Conservation (phyloP, 2,329 filamentous ascomycete species). For the Monosporascus cannonballus region DNA sequence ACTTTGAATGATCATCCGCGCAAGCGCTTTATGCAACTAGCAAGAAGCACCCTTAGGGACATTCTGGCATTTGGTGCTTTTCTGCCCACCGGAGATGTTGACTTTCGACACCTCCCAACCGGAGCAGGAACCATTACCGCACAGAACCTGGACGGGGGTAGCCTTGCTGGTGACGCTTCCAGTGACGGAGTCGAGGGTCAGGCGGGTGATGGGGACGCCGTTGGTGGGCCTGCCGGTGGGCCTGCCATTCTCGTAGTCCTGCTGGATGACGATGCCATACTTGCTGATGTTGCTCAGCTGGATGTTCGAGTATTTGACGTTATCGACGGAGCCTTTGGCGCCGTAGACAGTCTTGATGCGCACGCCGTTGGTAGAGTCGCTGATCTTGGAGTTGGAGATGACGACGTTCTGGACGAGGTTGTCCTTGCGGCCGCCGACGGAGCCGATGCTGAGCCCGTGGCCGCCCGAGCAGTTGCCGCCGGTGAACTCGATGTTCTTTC, state of each 20-base stretch:
- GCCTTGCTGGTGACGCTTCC: slow-evolving; percentile 29
- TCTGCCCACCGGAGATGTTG: slow-evolving; percentile 31
- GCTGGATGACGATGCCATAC: slow-evolving; percentile 53
- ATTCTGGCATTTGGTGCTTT: slow-evolving; percentile 56
- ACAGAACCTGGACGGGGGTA: slow-evolving; percentile 31
- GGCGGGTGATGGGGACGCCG: slow-evolving; percentile 38
- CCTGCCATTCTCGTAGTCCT: slow-evolving; percentile 45
- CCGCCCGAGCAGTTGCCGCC: slow-evolving; percentile 42
- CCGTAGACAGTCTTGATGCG: slow-evolving; percentile 52
- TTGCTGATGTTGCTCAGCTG: slow-evolving; percentile 27
- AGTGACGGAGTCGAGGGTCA: slow-evolving; percentile 34
- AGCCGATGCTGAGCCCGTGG: slow-evolving; percentile 55
- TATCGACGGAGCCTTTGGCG: slow-evolving; percentile 43
- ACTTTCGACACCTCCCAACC: slow-evolving; percentile 31
- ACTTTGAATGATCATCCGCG: too few species aligned
- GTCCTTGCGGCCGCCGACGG: slow-evolving; percentile 48
- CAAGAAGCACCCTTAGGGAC: slow-evolving; percentile 18
- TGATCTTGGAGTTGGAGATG: slow-evolving; percentile 41
- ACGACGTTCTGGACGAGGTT: slow-evolving; percentile 49
- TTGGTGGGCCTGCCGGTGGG: slow-evolving; percentile 35
- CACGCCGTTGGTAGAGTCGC: slow-evolving; percentile 48
- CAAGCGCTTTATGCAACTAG: slow-evolving; percentile 2
- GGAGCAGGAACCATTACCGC: slow-evolving; percentile 29
- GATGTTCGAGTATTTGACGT: slow-evolving; percentile 19
- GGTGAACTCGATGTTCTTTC: slow-evolving; percentile 35